Evolutionary conservation across 108 stramenopile species (phyloP).

Genomic region (Pseudonitzschia delicatissima): DNA sequence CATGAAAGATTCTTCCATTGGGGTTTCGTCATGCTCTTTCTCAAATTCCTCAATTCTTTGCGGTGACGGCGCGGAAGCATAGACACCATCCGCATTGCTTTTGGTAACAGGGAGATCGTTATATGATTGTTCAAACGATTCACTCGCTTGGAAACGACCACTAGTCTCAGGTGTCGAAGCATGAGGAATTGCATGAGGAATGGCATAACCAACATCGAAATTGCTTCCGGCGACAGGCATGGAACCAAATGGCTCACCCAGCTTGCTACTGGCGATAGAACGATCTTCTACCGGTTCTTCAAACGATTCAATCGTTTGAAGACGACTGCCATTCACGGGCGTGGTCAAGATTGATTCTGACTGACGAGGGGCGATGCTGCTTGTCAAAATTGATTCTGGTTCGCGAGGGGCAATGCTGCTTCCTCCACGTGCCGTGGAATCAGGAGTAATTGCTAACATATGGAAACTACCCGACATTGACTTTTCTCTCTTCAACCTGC

Average conservation of each 20-base stretch:
- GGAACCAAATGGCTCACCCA: background rate
- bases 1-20: no score
- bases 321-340: background rate
- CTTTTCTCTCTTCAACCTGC: slow-evolving; percentile 5
- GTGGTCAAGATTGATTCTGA: background rate
- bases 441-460: background rate
- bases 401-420: background rate
- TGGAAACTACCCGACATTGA: background rate
- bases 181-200: background rate
- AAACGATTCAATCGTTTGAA: slow-evolving; percentile 10
- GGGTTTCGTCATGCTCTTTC: no score
- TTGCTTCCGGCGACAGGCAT: no score
- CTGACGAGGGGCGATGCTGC: background rate
- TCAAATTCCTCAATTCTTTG: no score
- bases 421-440: background rate
- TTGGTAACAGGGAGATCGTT: background rate
- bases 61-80: no score
- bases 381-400: background rate
- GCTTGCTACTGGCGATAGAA: background rate
- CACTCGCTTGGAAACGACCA: background rate
- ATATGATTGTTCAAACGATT: no score
- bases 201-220: no score
- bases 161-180: background rate
- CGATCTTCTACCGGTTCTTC: background rate
- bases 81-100: background rate